Evolutionary conservation across 106 monocot species (phyloP), one percentile per base, ranked within the genome.

Genomic region (Narthecium ossifragum): DNA sequence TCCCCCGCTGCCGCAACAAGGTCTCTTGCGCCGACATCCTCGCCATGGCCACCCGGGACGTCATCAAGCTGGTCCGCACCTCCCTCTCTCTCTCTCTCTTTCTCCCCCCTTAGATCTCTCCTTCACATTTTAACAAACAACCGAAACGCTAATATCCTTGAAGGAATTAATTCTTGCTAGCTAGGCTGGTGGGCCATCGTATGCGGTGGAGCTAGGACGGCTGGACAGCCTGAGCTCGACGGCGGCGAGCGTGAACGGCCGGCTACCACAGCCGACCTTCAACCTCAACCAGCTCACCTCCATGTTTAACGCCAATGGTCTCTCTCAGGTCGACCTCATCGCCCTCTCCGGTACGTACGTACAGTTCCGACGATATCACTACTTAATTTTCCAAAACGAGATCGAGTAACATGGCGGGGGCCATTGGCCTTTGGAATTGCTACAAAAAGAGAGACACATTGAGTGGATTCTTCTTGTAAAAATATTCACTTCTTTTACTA

Each of bases 1-100:
- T 80, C 45, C 67, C 76, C 2, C 55, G 23, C 55, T 85, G 85
- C 67, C 24, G 14, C 25, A 80, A 85, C 63, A 80, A 74, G 59
- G 80, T 85, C 25, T 85, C 85, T 4, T 85, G 85, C 33, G 79
- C 85, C 4, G 85, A 85, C 57, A 80, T 85, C 12, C 69, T 85
- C 28, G 73, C 76, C 61, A 76, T 85, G 69, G 85, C 85, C 7
- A 40, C 85, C 0, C 20, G 85, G 27, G 85, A 85, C 55, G 85
- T 85, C n/a, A 28, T 85, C 17, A 47, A 60, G 2, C 51, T 84
- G 68, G 84, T 83, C 5, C 0, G 64, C 28, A 38, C 14, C 15
- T 10, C 21, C 21, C 29, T 4, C 1, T 11, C 4, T 1, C 1
- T 67, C 30, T 67, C 24, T n/a, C n/a, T n/a, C n/a, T n/a, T n/a